phyloP scores from a whole-genome alignment of 2,329 filamentous ascomycete species.

The Coniochaeta hoffmannii region DNA sequence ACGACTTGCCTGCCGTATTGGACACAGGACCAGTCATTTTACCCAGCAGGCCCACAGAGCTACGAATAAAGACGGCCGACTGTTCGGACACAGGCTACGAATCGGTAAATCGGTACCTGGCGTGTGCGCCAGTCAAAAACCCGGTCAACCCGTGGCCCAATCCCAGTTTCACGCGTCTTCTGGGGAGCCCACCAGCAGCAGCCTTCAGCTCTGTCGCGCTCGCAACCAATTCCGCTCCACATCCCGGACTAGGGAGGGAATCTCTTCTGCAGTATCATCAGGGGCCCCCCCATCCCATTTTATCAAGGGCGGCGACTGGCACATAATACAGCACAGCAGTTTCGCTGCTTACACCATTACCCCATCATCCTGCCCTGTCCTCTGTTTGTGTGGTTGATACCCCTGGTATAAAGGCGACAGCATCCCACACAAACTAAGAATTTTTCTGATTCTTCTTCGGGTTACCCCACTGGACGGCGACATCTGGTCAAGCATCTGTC shows the following conservation, averaged over 20 bases:
- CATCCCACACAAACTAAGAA: background rate
- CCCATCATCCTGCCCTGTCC: background rate
- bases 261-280: background rate
- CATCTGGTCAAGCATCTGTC: background rate
- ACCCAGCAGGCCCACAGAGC: background rate
- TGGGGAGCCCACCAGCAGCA: background rate
- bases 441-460: background rate
- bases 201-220: background rate
- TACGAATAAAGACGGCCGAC: background rate
- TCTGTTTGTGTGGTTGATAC: background rate
- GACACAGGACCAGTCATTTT: background rate
- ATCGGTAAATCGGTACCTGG: background rate
- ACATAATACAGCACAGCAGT: background rate
- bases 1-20: background rate
- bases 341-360: background rate
- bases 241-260: background rate
- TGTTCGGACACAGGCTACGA: background rate
- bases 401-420: background rate
- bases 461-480: background rate
- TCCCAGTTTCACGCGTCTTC: constrained; percentile 1
- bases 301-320: background rate
- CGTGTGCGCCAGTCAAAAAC: background rate
- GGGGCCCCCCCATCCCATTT: background rate
- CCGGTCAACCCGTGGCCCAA: background rate
- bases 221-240: background rate